phyloP scores from a whole-genome alignment of 805 yeast species.

The Candida quercuum region DNA sequence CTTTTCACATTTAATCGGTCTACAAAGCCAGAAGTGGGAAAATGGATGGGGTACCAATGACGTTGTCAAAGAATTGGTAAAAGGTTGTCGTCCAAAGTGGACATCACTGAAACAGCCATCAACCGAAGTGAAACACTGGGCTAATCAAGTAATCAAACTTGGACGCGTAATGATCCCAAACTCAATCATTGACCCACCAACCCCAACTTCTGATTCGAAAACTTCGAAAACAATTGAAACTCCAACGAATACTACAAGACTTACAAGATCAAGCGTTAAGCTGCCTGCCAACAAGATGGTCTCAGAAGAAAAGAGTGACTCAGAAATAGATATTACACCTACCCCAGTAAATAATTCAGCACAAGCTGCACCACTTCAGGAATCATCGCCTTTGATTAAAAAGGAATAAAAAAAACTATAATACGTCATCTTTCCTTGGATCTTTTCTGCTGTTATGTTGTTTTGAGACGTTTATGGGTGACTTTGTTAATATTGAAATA shows the following conservation, averaged over 20 bases:
- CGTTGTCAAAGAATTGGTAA: conserved; percentile 57
- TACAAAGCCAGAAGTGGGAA: conserved; percentile 55
- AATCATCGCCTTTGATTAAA: no score
- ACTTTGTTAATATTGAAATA: no score
- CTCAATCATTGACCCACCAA: conserved; percentile 16
- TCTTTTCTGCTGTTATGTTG: no score
- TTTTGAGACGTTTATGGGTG: no score
- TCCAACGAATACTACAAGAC: conserved; percentile 5
- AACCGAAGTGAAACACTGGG: conserved; percentile 52
- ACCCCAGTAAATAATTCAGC: conserved; percentile 2
- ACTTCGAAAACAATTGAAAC: no score
- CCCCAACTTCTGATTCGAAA: no score
- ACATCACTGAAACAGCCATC: conserved; percentile 48
- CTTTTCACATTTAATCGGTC: conserved; percentile 71
- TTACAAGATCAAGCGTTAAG: conserved; percentile 13
- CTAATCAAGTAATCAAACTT: conserved; percentile 55
- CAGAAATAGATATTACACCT: neutral
- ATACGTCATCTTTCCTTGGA: no score
- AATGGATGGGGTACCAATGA: conserved; percentile 58
- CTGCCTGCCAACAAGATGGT: conserved; percentile 15
- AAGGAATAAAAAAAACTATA: no score
- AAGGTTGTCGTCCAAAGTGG: conserved; percentile 70
- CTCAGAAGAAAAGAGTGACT: neutral
- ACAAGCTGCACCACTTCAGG: no score
- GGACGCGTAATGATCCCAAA: conserved; percentile 61